Conservation (phyloP, 139 green algal species). For the Auxenochlorella protothecoides region DNA sequence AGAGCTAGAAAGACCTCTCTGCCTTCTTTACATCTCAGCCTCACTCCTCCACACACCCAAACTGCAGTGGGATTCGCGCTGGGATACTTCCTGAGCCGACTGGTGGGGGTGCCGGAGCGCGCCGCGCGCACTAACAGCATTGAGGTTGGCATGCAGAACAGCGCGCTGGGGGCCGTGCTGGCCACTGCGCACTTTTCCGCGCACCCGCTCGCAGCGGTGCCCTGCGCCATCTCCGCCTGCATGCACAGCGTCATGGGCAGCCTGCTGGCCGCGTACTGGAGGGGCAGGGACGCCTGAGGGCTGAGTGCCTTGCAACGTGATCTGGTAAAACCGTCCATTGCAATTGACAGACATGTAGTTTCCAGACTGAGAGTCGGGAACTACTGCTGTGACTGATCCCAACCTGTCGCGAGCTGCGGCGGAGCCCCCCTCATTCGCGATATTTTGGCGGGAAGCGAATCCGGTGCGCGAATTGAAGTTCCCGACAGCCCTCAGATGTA, state of each 20-base stretch:
- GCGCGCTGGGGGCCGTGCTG: slow-evolving; percentile 59
- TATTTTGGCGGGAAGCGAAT: no score
- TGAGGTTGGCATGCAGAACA: slow-evolving; percentile 66
- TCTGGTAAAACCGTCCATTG: no score
- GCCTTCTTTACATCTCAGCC: no score
- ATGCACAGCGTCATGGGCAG: slow-evolving; percentile 62
- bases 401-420: no score
- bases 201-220: slow-evolving; percentile 58
- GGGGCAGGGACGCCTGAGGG: background rate
- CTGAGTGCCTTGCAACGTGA: no score
- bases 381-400: no score
- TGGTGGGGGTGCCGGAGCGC: slow-evolving; percentile 30
- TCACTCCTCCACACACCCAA: background rate
- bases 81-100: slow-evolving; percentile 35
- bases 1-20: no score
- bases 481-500: no score
- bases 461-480: no score
- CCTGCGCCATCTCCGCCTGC: slow-evolving; percentile 63
- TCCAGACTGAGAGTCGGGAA: no score
- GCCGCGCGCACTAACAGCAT: slow-evolving; percentile 52
- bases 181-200: slow-evolving; percentile 50
- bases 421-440: no score
- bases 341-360: no score
- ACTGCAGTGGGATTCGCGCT: slow-evolving; percentile 45
- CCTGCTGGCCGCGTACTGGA: slow-evolving; percentile 49